A percentile compares a stretch with the other conserved stretches of the same genome.
Evolutionary conservation across 2,329 filamentous ascomycete species (phyloP).

Genomic region (Sclerotinia minor): DNA sequence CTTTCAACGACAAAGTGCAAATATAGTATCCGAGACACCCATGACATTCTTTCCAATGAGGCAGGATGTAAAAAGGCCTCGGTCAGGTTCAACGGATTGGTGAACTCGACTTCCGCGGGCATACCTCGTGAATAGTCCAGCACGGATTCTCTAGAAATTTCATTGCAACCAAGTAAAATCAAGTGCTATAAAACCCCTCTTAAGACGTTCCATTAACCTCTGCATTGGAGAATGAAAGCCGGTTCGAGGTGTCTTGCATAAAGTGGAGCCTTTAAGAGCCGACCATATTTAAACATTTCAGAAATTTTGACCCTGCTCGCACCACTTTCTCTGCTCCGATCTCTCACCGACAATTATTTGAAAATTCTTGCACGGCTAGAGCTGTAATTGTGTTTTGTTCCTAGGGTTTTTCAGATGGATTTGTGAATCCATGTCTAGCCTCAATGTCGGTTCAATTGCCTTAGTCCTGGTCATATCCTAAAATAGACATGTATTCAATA

Average conservation of each 20-base stretch:
- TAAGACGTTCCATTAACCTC: neutral
- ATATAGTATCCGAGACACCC: neutral
- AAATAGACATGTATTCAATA: neutral
- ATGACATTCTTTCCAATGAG: too few relatives aligned
- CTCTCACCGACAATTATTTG: conserved; percentile 17
- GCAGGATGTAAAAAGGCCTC: too few relatives aligned
- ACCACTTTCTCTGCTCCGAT: conserved; percentile 22
- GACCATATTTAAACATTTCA: neutral
- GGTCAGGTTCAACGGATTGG: too few relatives aligned
- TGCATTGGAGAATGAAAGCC: neutral
- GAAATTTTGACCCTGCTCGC: neutral
- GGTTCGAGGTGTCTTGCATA: neutral
- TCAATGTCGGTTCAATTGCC: conserved; percentile 13
- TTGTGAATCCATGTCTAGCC: conserved; percentile 14
- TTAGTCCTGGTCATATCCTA: neutral
- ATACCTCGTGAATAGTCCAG: neutral
- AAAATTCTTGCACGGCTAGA: conserved; percentile 15
- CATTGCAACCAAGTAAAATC: neutral
- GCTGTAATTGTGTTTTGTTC: conserved; percentile 10
- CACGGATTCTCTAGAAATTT: neutral
- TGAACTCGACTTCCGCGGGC: neutral
- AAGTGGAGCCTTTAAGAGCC: neutral
- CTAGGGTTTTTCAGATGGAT: neutral
- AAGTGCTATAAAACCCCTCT: neutral
- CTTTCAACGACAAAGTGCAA: neutral